Conservation (phyloP, 441 rosid genomes). For the Eruca vesicaria region DNA sequence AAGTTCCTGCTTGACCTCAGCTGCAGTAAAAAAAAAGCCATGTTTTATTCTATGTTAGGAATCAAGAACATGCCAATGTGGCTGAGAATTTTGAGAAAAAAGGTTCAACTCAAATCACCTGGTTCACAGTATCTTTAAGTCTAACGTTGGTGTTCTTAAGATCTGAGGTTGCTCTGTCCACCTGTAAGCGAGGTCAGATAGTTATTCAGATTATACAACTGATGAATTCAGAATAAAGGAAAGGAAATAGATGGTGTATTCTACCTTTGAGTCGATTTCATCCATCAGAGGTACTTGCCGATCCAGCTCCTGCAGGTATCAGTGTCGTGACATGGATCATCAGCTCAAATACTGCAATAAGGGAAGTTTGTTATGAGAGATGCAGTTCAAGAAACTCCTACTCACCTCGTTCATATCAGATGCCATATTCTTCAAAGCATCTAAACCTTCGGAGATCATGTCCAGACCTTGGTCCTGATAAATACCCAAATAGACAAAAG, state of each 20-base stretch:
- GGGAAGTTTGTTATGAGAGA: background rate
- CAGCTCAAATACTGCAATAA: conserved; percentile 17
- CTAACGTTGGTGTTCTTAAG: conserved; percentile 93
- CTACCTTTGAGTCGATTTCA: conserved; percentile 90
- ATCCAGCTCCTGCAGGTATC: conserved; percentile 72
- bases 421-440: conserved; percentile 91
- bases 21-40: conserved; percentile 45
- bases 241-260: conserved; percentile 1
- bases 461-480: conserved; percentile 90
- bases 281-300: conserved; percentile 97
- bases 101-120: conserved; percentile 50
- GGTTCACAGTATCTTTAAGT: conserved; percentile 89
- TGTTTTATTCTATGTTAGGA: conserved; percentile 7
- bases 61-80: background rate
- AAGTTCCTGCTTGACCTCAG: conserved; percentile 93
- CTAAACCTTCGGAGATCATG: conserved; percentile 89
- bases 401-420: conserved; percentile 93
- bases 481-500: conserved; percentile 14
- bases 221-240: background rate
- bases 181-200: conserved; percentile 44
- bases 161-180: conserved; percentile 89
- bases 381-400: conserved; percentile 27
- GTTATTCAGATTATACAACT: conserved; percentile 11
- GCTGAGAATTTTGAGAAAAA: background rate
- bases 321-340: conserved; percentile 15